Evolutionary conservation across 139 green algal species (phyloP).

Genomic region (Chlamydomonas incerta): DNA sequence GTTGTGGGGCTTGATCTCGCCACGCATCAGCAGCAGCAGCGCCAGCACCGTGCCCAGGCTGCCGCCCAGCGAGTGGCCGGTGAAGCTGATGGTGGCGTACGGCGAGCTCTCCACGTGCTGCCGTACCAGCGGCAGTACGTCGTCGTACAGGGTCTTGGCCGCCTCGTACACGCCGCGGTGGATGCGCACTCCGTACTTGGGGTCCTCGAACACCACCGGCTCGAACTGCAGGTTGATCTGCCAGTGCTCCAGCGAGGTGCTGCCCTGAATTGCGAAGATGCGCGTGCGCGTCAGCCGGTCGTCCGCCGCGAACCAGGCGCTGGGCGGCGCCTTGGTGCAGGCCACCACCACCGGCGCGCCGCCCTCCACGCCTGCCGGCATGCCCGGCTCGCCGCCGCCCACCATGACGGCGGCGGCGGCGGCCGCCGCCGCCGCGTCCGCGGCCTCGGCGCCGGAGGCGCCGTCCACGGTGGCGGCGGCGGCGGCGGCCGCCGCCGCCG

Average conservation of each 20-base stretch:
- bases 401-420: neutral
- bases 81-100: conserved; percentile 47
- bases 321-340: conserved; percentile 28
- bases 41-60: conserved; percentile 87
- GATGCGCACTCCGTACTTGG: conserved; percentile 62
- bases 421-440: neutral
- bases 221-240: conserved; percentile 96
- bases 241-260: conserved; percentile 75
- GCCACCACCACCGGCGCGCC: conserved; percentile 15
- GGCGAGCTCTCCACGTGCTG: conserved; percentile 77
- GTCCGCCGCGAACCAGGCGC: conserved; percentile 85
- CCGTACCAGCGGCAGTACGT: conserved; percentile 83
- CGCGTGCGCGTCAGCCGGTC: conserved; percentile 63
- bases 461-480: neutral
- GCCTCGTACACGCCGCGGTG: conserved; percentile 94
- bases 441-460: too few relatives aligned
- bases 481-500: neutral
- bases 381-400: neutral
- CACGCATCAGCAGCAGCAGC: conserved; percentile 89
- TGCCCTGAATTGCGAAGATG: conserved; percentile 90
- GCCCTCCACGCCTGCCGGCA: neutral
- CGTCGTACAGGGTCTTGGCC: conserved; percentile 85
- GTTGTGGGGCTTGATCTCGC: conserved; percentile 66
- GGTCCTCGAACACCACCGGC: conserved; percentile 94
- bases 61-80: conserved; percentile 94